A percentile compares a stretch with the other conserved stretches of the same genome.
These are phyloP conservation scores for Suillus americanus DNA, from an alignment of 768 basidiomycete genomes.

Conservation along the genomic window DNA sequence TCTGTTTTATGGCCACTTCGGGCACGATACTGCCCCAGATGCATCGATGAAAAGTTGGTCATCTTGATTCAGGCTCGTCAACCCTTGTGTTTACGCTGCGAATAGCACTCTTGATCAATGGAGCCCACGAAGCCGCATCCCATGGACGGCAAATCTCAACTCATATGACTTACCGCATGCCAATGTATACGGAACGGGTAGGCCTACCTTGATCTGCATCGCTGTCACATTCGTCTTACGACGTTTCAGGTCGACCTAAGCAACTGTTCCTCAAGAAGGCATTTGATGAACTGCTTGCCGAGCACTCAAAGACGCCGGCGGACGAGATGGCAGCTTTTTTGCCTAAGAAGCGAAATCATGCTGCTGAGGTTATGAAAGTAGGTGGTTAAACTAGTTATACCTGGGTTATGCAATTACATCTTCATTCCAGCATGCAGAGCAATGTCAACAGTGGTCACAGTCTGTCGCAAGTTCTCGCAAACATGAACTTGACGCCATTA, in stretches of 20 bases:
- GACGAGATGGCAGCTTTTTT: not conserved
- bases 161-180: not conserved
- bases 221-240: not conserved
- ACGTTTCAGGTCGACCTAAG: not conserved
- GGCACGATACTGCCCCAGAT: not conserved
- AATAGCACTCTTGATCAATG: not conserved
- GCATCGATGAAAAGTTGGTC: not conserved
- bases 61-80: not conserved
- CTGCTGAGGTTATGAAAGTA: not conserved
- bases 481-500: not conserved
- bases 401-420: not conserved
- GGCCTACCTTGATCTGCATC: not conserved
- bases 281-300: not conserved
- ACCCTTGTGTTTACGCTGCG: not conserved
- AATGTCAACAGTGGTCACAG: not conserved
- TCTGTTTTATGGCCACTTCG: conserved; percentile 2
- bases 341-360: not conserved
- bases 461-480: conserved; percentile 1
- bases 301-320: not conserved
- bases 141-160: not conserved
- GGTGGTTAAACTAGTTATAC: not conserved
- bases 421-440: not conserved
- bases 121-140: not conserved
- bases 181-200: not conserved
- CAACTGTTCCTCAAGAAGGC: not conserved